Evolutionary conservation across 371 early-diverging fungal species (phyloP), one percentile per base, ranked within the genome.

Genomic region (Saksenaea vasiformis): DNA sequence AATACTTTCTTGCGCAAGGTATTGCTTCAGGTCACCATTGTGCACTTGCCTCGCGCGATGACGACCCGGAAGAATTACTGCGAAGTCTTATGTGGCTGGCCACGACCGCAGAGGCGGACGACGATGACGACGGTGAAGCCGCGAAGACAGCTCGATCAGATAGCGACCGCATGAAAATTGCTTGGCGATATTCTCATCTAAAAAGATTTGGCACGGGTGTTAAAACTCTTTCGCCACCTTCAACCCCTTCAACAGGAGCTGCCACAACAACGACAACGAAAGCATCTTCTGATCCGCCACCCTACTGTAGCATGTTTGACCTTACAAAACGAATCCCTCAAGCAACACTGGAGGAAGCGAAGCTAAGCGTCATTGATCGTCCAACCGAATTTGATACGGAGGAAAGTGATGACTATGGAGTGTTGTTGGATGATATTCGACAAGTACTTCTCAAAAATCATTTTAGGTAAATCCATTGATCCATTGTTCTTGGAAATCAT

Each of bases 101-200:
- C 5, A 82, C 77, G 7, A 80, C 84, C 5, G 80, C 77, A 9
- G 69, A 70, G 15, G 72, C 79, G 10, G 84, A 83, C 15, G 84
- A 84, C 56, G 80, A 83, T 26, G 82, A 73, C 11, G 73, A 77
- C 9, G 66, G 41, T 17, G 72, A 61, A 44, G 68, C 53, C 34
- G 54, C 41, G 56, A 76, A 62, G 68, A 67, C 55, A 56, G 66
- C 62, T 58, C 77, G 54, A 51, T 58, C 72, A 28, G 81, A 82
- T 11, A 77, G 79, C 31, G 92, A 94, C 63, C 77, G 82, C 2
- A 85, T 97, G 86, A 89, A 85, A 65, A 97, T 97, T 61, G 98
- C 97, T 0, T 96, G 97, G 97, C 73, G 97, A 61, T 97, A 97
- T 79, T 87, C 95, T 62, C 85, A 87, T 59, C 66, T 92, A 68